Evolutionary conservation across 1,284 basidiomycete species (phyloP).

Genomic region (Stygiomarasmius scandens): DNA sequence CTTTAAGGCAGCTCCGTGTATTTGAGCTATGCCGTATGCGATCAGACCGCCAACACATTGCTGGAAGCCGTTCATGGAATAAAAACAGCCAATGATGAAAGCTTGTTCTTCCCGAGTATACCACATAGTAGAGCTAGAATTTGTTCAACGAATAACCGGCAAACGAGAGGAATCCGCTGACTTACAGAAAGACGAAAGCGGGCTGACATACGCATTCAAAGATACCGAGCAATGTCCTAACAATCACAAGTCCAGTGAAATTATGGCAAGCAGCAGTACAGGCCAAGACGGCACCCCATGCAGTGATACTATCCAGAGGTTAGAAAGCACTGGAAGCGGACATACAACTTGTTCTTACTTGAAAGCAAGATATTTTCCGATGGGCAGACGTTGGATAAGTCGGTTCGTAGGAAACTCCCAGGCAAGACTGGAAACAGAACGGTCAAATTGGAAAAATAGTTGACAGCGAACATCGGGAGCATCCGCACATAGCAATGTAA

Average conservation of each 20-base stretch:
- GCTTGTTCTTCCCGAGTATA: constrained; percentile 54
- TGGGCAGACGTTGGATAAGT: constrained; percentile 48
- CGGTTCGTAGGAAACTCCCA: constrained; percentile 57
- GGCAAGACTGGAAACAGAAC: constrained; percentile 32
- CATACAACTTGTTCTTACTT: constrained; percentile 32
- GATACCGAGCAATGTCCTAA: constrained; percentile 50
- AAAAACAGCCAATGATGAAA: constrained; percentile 50
- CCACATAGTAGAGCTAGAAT: constrained; percentile 55
- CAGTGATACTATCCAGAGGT: constrained; percentile 36
- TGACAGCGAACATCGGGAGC: background rate
- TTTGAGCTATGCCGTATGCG: constrained; percentile 52
- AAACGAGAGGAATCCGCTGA: background rate
- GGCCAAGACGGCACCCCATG: constrained; percentile 52
- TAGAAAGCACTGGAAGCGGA: constrained; percentile 1
- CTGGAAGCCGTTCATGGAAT: constrained; percentile 57
- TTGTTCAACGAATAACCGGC: background rate
- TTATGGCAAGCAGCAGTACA: constrained; percentile 51
- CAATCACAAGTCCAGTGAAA: constrained; percentile 47
- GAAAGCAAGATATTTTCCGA: constrained; percentile 50
- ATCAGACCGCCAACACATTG: constrained; percentile 54
- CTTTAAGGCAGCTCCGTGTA: constrained; percentile 41
- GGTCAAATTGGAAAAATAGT: background rate
- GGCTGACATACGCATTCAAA: constrained; percentile 57
- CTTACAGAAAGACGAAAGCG: constrained; percentile 46
- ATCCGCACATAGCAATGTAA: constrained; percentile 44